Conservation (phyloP, 495 filamentous ascomycete genomes). For the Aspergillus sclerotiicarbonarius region DNA sequence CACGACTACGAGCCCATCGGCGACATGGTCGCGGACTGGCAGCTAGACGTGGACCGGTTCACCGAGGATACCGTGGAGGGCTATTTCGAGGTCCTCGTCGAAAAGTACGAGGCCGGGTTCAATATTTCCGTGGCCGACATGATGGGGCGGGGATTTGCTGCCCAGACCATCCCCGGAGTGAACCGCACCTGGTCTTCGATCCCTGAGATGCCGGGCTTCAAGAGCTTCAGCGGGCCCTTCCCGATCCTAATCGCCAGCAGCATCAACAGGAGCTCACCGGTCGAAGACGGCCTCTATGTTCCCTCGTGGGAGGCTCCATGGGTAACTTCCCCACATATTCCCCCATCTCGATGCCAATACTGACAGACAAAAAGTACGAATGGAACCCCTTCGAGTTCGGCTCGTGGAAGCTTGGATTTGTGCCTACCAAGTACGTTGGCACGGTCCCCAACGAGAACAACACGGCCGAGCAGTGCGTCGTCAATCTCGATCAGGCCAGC, state of each 20-base stretch:
- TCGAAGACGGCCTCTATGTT: neutral
- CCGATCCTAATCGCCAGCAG: neutral
- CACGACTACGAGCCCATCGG: neutral
- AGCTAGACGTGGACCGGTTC: neutral
- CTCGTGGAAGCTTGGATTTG: neutral
- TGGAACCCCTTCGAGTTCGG: conserved; percentile 1
- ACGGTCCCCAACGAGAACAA: neutral
- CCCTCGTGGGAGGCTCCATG: neutral
- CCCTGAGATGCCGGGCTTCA: neutral
- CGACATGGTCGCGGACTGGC: neutral
- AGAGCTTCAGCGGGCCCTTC: neutral
- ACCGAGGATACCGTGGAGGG: neutral
- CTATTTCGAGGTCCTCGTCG: neutral
- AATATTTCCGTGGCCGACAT: neutral
- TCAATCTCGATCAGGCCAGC: neutral
- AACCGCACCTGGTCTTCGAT: neutral
- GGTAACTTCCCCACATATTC: neutral
- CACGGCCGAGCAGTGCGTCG: neutral
- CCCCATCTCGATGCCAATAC: neutral
- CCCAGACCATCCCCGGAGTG: neutral
- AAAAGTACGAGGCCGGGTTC: neutral
- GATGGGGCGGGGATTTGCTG: neutral
- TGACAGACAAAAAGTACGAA: neutral
- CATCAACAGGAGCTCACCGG: neutral
- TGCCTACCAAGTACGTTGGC: neutral